These are phyloP conservation scores for Neopestalotiopsis clavispora DNA, from an alignment of 2,329 filamentous ascomycete genomes.

Conservation along the genomic window DNA sequence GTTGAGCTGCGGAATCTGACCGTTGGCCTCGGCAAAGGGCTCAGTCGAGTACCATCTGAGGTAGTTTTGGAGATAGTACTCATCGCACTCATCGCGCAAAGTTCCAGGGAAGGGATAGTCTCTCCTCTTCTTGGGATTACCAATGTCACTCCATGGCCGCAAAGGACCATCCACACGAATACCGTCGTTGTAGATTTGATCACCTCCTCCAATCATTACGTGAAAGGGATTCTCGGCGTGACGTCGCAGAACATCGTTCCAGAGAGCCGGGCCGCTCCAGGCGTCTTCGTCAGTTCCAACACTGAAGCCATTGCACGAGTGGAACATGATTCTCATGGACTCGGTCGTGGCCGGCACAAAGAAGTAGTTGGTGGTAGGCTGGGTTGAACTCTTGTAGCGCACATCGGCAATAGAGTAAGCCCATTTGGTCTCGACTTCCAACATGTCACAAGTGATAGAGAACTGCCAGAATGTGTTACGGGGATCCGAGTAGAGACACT, in stretches of 20 bases:
- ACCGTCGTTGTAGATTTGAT: conserved; percentile 96
- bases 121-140: conserved; percentile 82
- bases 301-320: conserved; percentile 97
- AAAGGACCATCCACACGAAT: conserved; percentile 86
- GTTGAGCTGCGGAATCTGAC: conserved; percentile 94
- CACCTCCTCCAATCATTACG: conserved; percentile 92
- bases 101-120: conserved; percentile 77
- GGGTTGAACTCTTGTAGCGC: conserved; percentile 61
- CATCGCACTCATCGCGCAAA: conserved; percentile 83
- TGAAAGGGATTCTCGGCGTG: conserved; percentile 86
- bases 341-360: conserved; percentile 83
- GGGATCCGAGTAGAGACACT: conserved; percentile 68
- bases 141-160: conserved; percentile 80
- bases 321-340: conserved; percentile 98
- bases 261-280: conserved; percentile 89
- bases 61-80: conserved; percentile 92
- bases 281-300: conserved; percentile 73
- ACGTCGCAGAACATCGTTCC: conserved; percentile 88
- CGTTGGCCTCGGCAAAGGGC: conserved; percentile 83
- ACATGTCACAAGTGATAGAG: conserved; percentile 78
- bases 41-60: conserved; percentile 82
- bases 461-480: conserved; percentile 93
- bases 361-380: conserved; percentile 70
- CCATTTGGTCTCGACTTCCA: conserved; percentile 73
- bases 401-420: conserved; percentile 76